Conservation (phyloP, 2,329 filamentous ascomycete genomes). For the Ascochyta fabae region DNA sequence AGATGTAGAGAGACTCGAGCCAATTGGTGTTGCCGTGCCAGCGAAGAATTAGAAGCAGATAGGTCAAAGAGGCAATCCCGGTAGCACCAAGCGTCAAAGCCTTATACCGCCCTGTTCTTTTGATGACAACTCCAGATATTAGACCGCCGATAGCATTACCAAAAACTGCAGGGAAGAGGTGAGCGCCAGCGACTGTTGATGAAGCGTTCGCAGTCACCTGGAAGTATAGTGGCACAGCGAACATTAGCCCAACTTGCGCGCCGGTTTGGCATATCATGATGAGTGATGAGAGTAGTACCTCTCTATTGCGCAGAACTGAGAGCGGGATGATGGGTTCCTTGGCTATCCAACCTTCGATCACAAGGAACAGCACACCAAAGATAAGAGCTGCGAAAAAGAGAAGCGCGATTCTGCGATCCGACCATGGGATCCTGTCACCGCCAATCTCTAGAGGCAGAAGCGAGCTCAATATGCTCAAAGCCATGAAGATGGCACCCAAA, state of each 20-base stretch:
- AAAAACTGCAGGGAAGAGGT: constrained; percentile 70
- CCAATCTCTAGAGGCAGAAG: constrained; percentile 59
- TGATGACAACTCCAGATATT: constrained; percentile 41
- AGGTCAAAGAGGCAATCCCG: constrained; percentile 24
- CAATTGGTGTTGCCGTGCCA: constrained; percentile 39
- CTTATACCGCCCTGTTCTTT: constrained; percentile 37
- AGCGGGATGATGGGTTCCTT: constrained; percentile 67
- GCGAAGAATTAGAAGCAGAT: constrained; percentile 33
- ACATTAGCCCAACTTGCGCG: constrained; percentile 69
- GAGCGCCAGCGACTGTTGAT: constrained; percentile 64
- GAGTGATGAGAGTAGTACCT: constrained; percentile 61
- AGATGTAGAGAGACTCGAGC: constrained; percentile 36
- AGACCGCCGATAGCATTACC: constrained; percentile 72
- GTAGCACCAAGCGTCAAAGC: constrained; percentile 27
- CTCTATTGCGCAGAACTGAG: constrained; percentile 57
- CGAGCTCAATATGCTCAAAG: constrained; percentile 51
- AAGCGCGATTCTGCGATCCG: constrained; percentile 40
- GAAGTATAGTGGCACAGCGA: constrained; percentile 72
- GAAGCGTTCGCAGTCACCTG: constrained; percentile 66
- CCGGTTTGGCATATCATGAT: constrained; percentile 61
- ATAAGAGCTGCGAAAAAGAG: constrained; percentile 42
- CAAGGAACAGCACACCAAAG: constrained; percentile 33
- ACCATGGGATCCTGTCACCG: constrained; percentile 53
- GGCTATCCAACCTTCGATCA: constrained; percentile 53
- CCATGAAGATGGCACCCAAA: constrained; percentile 59